Evolutionary conservation across 371 early-diverging fungal species (phyloP).

Genomic region (Paraphysoderma sedebokerense): DNA sequence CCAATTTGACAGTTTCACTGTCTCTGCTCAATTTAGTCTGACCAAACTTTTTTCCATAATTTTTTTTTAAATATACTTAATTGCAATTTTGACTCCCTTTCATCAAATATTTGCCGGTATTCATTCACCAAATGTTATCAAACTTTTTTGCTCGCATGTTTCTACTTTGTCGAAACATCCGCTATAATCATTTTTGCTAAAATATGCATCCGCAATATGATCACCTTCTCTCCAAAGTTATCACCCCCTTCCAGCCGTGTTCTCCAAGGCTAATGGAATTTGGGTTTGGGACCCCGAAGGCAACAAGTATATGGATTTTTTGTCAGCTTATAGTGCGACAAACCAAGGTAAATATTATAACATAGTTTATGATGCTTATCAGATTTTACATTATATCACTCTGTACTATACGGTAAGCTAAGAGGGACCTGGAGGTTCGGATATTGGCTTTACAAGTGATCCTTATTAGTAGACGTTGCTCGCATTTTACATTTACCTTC

Average conservation of each 20-base stretch:
- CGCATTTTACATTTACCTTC: not conserved
- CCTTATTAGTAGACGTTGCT: not conserved
- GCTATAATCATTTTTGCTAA: no score
- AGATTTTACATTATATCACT: no score
- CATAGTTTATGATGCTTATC: no score
- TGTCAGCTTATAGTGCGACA: constrained; percentile 90
- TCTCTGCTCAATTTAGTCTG: not conserved
- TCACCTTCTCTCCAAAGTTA: no score
- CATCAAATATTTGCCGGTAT: not conserved
- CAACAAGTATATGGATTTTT: constrained; percentile 82
- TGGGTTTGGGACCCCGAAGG: constrained; percentile 93
- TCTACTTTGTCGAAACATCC: no score
- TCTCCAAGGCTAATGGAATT: constrained; percentile 71
- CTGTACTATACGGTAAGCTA: no score
- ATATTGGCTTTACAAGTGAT: not conserved
- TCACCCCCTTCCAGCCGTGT: constrained; percentile 92
- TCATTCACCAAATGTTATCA: no score
- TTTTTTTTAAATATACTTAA: no score
- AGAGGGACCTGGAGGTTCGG: not conserved
- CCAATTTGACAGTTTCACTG: not conserved
- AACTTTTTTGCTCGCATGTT: no score
- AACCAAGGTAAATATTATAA: constrained; percentile 91
- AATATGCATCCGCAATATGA: no score
- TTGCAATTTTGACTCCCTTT: not conserved
- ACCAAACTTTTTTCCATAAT: no score